These are phyloP conservation scores for Phytophthora niederhauseri DNA, from an alignment of 352 stramenopile species.

Conservation along the genomic window DNA sequence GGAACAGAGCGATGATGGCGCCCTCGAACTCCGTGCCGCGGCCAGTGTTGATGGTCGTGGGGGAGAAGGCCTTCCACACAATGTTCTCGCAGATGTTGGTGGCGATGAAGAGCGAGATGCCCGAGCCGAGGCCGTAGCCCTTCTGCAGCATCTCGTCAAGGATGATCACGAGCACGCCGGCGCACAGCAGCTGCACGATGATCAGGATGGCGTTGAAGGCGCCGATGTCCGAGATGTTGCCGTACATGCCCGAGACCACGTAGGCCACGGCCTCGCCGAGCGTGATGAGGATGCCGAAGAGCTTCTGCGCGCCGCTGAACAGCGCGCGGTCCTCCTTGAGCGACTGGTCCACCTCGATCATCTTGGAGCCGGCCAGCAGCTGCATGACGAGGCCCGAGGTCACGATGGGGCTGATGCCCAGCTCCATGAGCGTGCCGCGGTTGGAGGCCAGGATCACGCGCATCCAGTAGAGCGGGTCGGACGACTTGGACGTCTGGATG, in stretches of 20 bases:
- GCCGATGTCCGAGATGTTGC: slow-evolving; percentile 97
- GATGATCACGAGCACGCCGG: slow-evolving; percentile 99
- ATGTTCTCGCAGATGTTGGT: slow-evolving; percentile 99
- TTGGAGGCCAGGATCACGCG: slow-evolving; percentile 99
- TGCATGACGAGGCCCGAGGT: slow-evolving; percentile 99
- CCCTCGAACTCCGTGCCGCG: slow-evolving; percentile 99
- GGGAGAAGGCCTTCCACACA: slow-evolving; percentile 99
- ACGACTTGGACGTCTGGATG: slow-evolving; percentile 98
- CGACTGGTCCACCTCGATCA: slow-evolving; percentile 99
- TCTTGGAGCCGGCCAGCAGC: slow-evolving; percentile 96
- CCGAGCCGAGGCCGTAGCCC: slow-evolving; percentile 98
- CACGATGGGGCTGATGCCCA: slow-evolving; percentile 99
- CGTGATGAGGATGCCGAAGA: slow-evolving; percentile 99
- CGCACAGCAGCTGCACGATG: slow-evolving; percentile 98
- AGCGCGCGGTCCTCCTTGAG: slow-evolving; percentile 99
- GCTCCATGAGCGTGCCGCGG: slow-evolving; percentile 98
- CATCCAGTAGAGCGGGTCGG: slow-evolving; percentile 99
- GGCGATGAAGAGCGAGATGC: slow-evolving; percentile 99
- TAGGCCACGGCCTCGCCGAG: slow-evolving; percentile 99
- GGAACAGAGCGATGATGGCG: slow-evolving; percentile 99
- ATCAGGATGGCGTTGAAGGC: slow-evolving; percentile 99
- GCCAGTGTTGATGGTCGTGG: slow-evolving; percentile 99
- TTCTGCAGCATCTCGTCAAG: slow-evolving; percentile 99
- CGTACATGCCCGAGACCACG: slow-evolving; percentile 99
- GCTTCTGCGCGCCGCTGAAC: slow-evolving; percentile 98